Percentiles rank a stretch among this genome's conserved stretches.
Evolutionary conservation across 2,329 filamentous ascomycete genomes (phyloP).

Genomic region (Diaporthe eres): DNA sequence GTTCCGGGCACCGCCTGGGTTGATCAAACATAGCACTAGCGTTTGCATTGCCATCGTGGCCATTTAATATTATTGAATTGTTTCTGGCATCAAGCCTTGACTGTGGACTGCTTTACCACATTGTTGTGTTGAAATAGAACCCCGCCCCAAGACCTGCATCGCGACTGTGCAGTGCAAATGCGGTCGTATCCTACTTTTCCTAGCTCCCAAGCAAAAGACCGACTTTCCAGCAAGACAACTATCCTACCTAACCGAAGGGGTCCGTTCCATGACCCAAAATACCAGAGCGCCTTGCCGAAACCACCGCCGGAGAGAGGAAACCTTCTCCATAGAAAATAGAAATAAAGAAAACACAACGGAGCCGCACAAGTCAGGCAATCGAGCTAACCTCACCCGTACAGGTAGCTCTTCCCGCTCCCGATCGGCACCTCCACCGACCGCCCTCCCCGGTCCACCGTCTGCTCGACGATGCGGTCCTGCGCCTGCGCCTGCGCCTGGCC

Average conservation of each 20-base stretch:
- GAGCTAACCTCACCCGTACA: conserved; percentile 50
- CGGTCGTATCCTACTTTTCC: neutral
- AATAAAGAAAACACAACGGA: neutral
- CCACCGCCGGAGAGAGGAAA: neutral
- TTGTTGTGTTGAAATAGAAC: neutral
- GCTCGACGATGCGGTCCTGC: conserved; percentile 41
- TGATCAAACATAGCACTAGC: conserved; percentile 47
- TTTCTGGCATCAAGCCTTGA: conserved; percentile 38
- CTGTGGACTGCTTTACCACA: conserved; percentile 29
- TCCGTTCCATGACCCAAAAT: neutral
- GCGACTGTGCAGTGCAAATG: neutral
- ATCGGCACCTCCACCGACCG: conserved; percentile 50
- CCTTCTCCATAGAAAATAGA: neutral
- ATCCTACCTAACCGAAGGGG: neutral
- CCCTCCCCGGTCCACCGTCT: conserved; percentile 24
- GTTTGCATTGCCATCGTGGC: neutral
- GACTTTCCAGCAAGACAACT: neutral
- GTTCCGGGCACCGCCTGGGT: conserved; percentile 74
- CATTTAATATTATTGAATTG: conserved; percentile 31
- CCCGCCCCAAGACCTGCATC: neutral
- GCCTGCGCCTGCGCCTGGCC: neutral
- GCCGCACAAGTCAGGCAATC: neutral
- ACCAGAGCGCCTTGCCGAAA: conserved; percentile 22
- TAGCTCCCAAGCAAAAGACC: conserved; percentile 23
- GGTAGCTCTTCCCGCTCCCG: conserved; percentile 52